These are phyloP conservation scores for Scedosporium boydii DNA, from an alignment of 2,329 filamentous ascomycete species.

Conservation along the genomic window DNA sequence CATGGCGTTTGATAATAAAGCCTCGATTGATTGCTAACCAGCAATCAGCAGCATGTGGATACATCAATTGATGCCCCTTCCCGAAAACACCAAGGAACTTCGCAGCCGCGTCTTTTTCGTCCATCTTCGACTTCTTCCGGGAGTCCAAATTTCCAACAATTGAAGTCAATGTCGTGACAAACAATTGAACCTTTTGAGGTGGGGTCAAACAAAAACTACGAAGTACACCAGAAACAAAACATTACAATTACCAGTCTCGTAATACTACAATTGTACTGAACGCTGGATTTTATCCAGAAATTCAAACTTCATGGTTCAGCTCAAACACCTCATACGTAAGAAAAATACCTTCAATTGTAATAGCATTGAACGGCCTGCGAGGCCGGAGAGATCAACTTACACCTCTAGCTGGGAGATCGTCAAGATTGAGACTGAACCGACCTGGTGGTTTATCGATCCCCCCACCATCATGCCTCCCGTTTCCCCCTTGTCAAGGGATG, in stretches of 20 bases:
- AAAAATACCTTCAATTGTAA: not conserved
- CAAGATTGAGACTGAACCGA: not conserved
- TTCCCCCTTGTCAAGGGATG: not conserved
- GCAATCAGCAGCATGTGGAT: not conserved
- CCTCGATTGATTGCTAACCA: not conserved
- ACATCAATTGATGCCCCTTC: not conserved
- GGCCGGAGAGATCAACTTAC: not conserved
- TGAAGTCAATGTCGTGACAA: not conserved
- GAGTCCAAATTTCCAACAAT: not conserved
- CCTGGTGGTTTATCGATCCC: not conserved
- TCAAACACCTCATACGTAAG: conserved; percentile 2
- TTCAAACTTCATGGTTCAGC: not conserved
- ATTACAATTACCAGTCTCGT: not conserved
- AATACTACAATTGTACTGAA: not conserved
- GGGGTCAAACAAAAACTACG: not conserved
- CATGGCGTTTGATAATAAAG: not conserved
- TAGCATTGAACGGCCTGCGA: not conserved
- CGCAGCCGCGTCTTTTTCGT: not conserved
- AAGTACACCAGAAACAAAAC: not conserved
- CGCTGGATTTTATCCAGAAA: not conserved
- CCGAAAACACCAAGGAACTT: not conserved
- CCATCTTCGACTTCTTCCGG: not conserved
- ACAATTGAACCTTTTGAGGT: not conserved
- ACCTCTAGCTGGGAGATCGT: not conserved
- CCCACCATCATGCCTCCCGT: not conserved